phyloP scores from a whole-genome alignment of 495 filamentous ascomycete genomes.

The Aspergillus ellipticus region DNA sequence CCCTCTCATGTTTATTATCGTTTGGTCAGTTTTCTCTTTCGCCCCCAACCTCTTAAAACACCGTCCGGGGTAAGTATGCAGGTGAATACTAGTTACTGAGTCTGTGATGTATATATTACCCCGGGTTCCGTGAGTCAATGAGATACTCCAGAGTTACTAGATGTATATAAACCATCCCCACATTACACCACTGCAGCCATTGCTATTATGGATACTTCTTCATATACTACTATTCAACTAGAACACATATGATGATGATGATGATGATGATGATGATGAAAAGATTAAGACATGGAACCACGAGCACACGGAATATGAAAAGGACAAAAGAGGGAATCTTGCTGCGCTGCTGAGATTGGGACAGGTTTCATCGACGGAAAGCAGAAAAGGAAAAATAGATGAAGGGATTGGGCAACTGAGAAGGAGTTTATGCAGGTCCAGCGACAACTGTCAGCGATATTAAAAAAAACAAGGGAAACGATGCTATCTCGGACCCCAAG shows the following conservation, averaged over 20 bases:
- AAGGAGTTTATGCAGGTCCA: conserved; percentile 24
- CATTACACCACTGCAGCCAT: background rate
- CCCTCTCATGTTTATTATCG: no score
- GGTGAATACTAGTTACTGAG: no score
- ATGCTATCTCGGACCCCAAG: conserved; percentile 34
- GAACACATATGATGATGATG: conserved; percentile 29
- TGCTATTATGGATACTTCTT: conserved; percentile 21
- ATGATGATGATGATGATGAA: no score
- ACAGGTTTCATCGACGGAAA: conserved; percentile 35
- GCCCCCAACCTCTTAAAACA: no score
- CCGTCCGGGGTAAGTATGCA: no score
- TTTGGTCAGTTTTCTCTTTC: no score
- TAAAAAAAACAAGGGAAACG: conserved; percentile 16
- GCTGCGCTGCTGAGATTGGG: conserved; percentile 44
- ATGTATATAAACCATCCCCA: background rate
- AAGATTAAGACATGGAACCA: conserved; percentile 26
- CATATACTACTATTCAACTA: conserved; percentile 38
- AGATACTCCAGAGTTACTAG: no score
- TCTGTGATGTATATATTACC: no score
- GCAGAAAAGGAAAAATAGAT: conserved; percentile 26
- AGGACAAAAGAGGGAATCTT: conserved; percentile 41
- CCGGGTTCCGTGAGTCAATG: no score
- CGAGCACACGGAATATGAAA: conserved; percentile 29
- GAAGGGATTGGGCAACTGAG: conserved; percentile 23
- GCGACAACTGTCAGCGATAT: conserved; percentile 34